Base-by-base conservation (phyloP, 306 rosid species). In the Abrus pulchellus region DNA sequence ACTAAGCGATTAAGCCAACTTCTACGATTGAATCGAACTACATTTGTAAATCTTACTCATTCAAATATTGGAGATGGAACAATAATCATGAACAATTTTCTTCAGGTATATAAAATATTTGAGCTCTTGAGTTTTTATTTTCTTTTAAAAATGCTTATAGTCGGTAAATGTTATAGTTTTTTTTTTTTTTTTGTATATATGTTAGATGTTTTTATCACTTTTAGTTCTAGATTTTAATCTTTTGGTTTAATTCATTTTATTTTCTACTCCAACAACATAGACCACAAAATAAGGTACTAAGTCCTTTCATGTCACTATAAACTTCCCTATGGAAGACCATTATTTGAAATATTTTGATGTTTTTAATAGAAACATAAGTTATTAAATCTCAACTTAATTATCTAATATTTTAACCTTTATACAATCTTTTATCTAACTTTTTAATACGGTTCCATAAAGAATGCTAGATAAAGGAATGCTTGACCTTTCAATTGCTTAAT, bases 11-110 rank as follows among this genome's bases (percentile, higher is more conserved):
- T 94, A 57, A 75, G 92, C 44, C 97, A 90, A 74, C 86, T 90
- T 60, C 83, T 94, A 40, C 90, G 97, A 27, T 54, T 94, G 83
- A 90, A 84, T 80, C 88, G 97, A 9, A 80, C 97, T 5, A n/a
- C 87, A 5, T 89, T 92, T 82, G 33, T 89, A 7, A 90, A 76
- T 49, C 81, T 88, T 52, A 78, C 85, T 74, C 88, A 88, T 56
- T 84, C 94, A 38, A 84, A 88, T 68, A 89, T 88, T 74, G 97
- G 86, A 77, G 97, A 92, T 49, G 94, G 94, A 62, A 86, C 88
- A 29, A 83, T 87, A 9, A 86, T 92, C 76, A 83, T 90, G 81
- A 92, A 86, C 88, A 92, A 92, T 74, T 85, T 92, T 63, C 93
- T 92, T 80, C 77, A 83, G 79, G 97, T 85, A 56, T 49, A 60